phyloP scores from a whole-genome alignment of 2,329 filamentous ascomycete species.

The Phialemoniopsis sp. region DNA sequence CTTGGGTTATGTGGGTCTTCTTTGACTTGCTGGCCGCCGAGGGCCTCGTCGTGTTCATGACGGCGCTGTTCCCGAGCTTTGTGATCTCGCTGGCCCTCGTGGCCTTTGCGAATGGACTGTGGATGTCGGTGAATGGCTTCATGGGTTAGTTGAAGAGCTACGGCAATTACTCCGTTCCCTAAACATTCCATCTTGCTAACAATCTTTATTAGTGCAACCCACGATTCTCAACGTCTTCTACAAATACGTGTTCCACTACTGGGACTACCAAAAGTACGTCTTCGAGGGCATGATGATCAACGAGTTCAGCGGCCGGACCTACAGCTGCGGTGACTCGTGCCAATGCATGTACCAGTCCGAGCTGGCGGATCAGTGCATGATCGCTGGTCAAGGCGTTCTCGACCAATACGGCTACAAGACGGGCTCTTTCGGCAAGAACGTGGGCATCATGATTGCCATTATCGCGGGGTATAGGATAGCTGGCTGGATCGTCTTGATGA shows the following conservation, averaged over 20 bases:
- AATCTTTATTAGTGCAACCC: conserved; percentile 47
- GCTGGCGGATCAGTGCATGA: conserved; percentile 60
- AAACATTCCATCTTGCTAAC: background rate
- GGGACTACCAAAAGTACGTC: conserved; percentile 82
- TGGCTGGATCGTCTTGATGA: conserved; percentile 57
- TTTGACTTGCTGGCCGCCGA: conserved; percentile 80
- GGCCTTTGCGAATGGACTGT: conserved; percentile 83
- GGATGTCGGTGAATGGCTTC: conserved; percentile 86
- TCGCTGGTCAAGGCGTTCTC: conserved; percentile 68
- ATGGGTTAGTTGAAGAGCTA: conserved; percentile 31
- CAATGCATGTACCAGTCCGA: conserved; percentile 68
- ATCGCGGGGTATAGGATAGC: conserved; percentile 68
- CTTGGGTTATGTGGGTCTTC: conserved; percentile 80
- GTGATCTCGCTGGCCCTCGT: conserved; percentile 75
- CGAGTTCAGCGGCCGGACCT: conserved; percentile 66
- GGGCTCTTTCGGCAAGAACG: conserved; percentile 61
- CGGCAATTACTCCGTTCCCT: background rate
- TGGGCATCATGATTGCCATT: conserved; percentile 75
- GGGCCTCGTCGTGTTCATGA: conserved; percentile 74
- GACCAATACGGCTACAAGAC: conserved; percentile 64
- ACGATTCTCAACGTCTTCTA: conserved; percentile 76
- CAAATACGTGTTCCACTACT: conserved; percentile 84
- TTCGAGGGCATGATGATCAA: conserved; percentile 95
- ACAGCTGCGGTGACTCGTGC: conserved; percentile 52
- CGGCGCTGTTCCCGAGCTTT: conserved; percentile 71